Evolutionary conservation across 192 early-diverging fungal species (phyloP), one percentile per base, ranked within the genome.

Genomic region (Coemansia sp.): DNA sequence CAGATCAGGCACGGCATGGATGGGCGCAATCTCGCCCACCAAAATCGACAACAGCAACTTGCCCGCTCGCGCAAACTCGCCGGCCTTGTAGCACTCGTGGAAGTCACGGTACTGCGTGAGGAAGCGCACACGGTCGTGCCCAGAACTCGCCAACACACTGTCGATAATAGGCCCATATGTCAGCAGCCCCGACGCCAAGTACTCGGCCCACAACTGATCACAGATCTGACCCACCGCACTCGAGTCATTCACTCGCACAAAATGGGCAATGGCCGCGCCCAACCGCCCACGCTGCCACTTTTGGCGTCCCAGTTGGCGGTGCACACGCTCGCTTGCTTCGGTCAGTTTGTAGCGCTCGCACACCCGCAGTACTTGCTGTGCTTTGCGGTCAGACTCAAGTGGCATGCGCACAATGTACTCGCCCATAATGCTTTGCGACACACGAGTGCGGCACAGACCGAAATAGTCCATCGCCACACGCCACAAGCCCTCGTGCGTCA

Each of bases 201-300:
- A 86, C 39, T 76, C 67, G 23, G 55, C 59, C 70, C 89, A 76
- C 38, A 90, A 60, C 32, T 84, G 67, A 47, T 90, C 84, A 25
- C 77, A 85, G 11, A 90, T 76, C 14, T 62, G 66, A 4, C 76
- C 76, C 10, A 90, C 83, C 7, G 76, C 65, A 11, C 58, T 52
- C 14, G 49, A 54, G 22, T 90, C 88, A 4, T 47, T 55, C 0
- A 81, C 86, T 47, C 75, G 67, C 2, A 83, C 74, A 66, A 87
- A 90, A 58, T 90, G 85, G 17, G 58, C 76, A 38, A 90, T 83
- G 0, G 89, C 89, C 35, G 85, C 83, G 7, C 82, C 86, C 39
- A 85, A 70, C 4, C 84, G 67, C 0, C 87, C 88, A 2, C 73
- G 78, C 38, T 72, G 73, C 66, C 83, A 83, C 59, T 85, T 72